Conservation (phyloP, 2,329 filamentous ascomycete genomes). For the Exophiala phaeomuriformis region DNA sequence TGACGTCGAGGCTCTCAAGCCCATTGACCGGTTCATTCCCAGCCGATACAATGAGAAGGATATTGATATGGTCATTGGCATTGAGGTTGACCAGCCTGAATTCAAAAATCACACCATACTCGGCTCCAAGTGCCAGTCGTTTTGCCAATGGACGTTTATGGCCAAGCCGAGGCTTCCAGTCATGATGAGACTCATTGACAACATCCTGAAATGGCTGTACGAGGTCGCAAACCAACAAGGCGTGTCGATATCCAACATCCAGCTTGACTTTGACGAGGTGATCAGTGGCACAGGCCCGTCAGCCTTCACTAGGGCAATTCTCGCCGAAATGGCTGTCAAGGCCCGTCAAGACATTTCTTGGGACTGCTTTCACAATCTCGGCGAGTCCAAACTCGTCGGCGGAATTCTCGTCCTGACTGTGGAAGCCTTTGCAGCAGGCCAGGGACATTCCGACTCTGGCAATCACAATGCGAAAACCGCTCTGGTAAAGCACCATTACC, state of each 20-base stretch:
- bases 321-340: conserved; percentile 55
- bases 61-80: conserved; percentile 62
- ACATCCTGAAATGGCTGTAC: conserved; percentile 60
- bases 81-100: conserved; percentile 64
- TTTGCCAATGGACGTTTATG: conserved; percentile 71
- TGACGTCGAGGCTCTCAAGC: conserved; percentile 50
- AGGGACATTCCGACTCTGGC: conserved; percentile 65
- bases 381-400: conserved; percentile 58
- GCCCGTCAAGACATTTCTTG: conserved; percentile 48
- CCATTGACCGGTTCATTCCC: conserved; percentile 54
- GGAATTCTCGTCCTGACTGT: conserved; percentile 61
- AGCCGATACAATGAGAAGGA: conserved; percentile 56
- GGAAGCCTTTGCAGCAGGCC: conserved; percentile 64
- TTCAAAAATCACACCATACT: conserved; percentile 58
- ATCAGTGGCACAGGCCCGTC: conserved; percentile 66
- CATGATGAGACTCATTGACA: conserved; percentile 61
- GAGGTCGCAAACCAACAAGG: conserved; percentile 53
- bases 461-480: conserved; percentile 60
- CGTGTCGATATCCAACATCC: conserved; percentile 53
- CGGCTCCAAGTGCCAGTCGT: conserved; percentile 60
- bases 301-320: conserved; percentile 59
- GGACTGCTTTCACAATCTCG: conserved; percentile 58
- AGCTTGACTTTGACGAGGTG: conserved; percentile 64
- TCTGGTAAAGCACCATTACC: conserved; percentile 66
- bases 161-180: conserved; percentile 60